These are phyloP conservation scores for Phragmites australis DNA, from an alignment of 176 grass and related monocot species.

Conservation along the genomic window DNA sequence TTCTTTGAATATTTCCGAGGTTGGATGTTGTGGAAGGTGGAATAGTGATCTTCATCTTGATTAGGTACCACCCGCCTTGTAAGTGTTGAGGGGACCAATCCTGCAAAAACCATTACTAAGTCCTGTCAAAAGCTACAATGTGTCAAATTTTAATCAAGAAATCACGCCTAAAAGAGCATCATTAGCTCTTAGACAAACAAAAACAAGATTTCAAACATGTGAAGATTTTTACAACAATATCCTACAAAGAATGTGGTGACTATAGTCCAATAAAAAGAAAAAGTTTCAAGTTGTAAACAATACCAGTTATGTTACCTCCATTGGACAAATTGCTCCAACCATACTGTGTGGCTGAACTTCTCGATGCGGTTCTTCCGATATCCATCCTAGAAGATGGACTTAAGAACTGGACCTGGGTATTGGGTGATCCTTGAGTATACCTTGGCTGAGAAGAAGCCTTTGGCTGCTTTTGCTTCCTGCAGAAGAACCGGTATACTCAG, in stretches of 20 bases:
- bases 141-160: background rate
- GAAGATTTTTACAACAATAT: background rate
- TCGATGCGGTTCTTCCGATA: constrained; percentile 42
- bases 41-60: constrained; percentile 67
- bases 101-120: constrained; percentile 42
- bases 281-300: background rate
- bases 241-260: background rate
- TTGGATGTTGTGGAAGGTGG: constrained; percentile 72
- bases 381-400: constrained; percentile 49
- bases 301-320: constrained; percentile 48
- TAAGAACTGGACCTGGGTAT: constrained; percentile 64
- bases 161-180: background rate
- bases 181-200: background rate
- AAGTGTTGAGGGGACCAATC: constrained; percentile 31
- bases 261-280: background rate
- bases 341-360: constrained; percentile 49
- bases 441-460: constrained; percentile 44
- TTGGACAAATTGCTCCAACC: constrained; percentile 54
- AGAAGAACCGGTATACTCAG: constrained; percentile 40
- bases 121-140: background rate
- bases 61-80: constrained; percentile 26
- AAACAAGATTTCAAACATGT: constrained; percentile 1
- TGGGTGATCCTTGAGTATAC: constrained; percentile 49
- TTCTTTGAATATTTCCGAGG: constrained; percentile 63
- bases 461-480: constrained; percentile 49